Percentiles rank a stretch among this genome's conserved stretches.
phyloP scores from a whole-genome alignment of 1,284 basidiomycete species.

The Acaromyces ingoldii region DNA sequence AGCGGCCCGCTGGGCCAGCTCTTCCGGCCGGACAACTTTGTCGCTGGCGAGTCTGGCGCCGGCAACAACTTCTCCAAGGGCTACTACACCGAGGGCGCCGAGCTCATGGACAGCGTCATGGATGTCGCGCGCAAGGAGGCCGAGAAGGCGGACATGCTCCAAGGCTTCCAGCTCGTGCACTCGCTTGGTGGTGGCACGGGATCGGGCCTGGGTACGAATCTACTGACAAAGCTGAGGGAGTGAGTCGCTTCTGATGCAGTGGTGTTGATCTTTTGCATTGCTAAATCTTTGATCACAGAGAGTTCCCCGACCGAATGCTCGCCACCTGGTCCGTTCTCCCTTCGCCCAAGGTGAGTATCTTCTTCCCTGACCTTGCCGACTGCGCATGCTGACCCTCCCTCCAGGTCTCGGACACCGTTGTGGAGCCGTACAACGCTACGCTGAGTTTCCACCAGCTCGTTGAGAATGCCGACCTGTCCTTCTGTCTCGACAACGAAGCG shows the following conservation, averaged over 20 bases:
- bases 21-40: constrained; percentile 80
- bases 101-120: constrained; percentile 79
- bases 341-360: constrained; percentile 67
- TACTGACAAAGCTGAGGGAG: constrained; percentile 48
- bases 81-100: constrained; percentile 60
- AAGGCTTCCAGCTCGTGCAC: constrained; percentile 90
- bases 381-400: neutral
- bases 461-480: constrained; percentile 78
- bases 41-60: constrained; percentile 61
- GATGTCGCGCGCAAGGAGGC: constrained; percentile 55
- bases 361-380: constrained; percentile 12
- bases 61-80: constrained; percentile 88
- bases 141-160: constrained; percentile 77
- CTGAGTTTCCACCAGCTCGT: constrained; percentile 86
- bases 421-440: constrained; percentile 90
- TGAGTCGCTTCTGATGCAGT: too few relatives aligned
- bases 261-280: too few relatives aligned
- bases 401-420: constrained; percentile 84
- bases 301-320: constrained; percentile 69
- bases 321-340: constrained; percentile 87
- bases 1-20: constrained; percentile 67
- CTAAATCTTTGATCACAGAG: constrained; percentile 16
- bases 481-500: constrained; percentile 91
- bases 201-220: constrained; percentile 41
- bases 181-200: constrained; percentile 79